Evolutionary conservation across 352 stramenopile genomes (phyloP), one percentile per base, ranked within the genome.

Genomic region (Pythium oligandrum): DNA sequence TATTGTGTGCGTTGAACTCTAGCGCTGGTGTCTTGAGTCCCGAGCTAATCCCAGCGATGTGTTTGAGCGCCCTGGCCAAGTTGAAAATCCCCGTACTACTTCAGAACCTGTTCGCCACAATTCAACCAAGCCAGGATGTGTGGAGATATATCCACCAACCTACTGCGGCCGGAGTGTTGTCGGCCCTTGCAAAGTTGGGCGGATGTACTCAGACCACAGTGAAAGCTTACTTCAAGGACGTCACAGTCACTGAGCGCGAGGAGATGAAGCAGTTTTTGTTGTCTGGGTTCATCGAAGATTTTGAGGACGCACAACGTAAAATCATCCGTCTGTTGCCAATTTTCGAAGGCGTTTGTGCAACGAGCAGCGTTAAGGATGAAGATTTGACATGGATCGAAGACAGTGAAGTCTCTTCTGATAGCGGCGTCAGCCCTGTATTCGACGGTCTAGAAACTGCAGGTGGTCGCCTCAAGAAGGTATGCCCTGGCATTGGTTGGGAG

Each of bases 111-210:
- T 85, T 90, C 52, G 57, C 70, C 36, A 63, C 55, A 40, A 73
- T 83, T 45, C 71, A 83, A 39, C 75, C 76, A 2, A 63, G 79
- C 44, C 59, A 57, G 30, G 71, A 80, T 12, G 70, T 90, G n/a
- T 90, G 79, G 79, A 70, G 75, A 26, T 85, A 83, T 57, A 78
- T 90, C 42, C 75, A 90, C 43, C 77, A 90, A 45, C 77, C 79
- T 52, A 88, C 79, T 43, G 60, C 77, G 45, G 63, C 55, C 17
- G 76, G 77, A 32, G 63, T 87, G 17, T 42, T 88, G n/a, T 72
- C 74, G 3, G 39, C 34, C 6, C 35, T 64, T 6, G 35, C 33
- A 11, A 55, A 47, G 12, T 26, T 57, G 17, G 50, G 57, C 40
- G 39, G 45, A 51, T 34, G 5, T 26, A 31, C 57, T 1, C 44